These are phyloP conservation scores for Crithidia fasciculata DNA, from an alignment of 208 protist genomes.

Conservation along the genomic window DNA sequence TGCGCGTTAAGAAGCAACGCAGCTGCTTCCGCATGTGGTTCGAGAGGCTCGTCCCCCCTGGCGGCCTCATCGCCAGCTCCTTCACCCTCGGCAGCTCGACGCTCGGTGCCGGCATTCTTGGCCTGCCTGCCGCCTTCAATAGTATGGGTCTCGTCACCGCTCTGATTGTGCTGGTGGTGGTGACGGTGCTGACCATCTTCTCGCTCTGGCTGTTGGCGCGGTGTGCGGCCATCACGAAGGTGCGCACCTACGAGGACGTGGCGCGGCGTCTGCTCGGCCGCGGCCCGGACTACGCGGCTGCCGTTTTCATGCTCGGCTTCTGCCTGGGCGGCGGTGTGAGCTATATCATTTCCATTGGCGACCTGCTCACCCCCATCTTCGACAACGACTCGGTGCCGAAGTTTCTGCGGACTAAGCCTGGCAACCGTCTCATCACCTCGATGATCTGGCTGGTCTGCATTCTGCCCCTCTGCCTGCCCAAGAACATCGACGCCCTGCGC, in stretches of 20 bases:
- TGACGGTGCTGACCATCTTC: slow-evolving; percentile 57
- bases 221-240: slow-evolving; percentile 29
- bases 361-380: slow-evolving; percentile 59
- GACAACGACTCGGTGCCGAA: slow-evolving; percentile 36
- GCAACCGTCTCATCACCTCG: slow-evolving; percentile 50
- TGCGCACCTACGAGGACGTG: slow-evolving; percentile 57
- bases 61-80: slow-evolving; percentile 54
- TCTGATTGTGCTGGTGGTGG: slow-evolving; percentile 50
- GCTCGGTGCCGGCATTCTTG: slow-evolving; percentile 72
- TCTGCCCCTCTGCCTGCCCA: slow-evolving; percentile 64
- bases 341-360: slow-evolving; percentile 69
- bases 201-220: slow-evolving; percentile 63
- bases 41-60: slow-evolving; percentile 50
- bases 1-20: slow-evolving; percentile 5
- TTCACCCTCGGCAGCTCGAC: slow-evolving; percentile 67
- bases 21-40: slow-evolving; percentile 25
- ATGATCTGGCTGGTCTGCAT: slow-evolving; percentile 66
- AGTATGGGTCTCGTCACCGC: slow-evolving; percentile 55
- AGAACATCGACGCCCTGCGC: slow-evolving; percentile 69
- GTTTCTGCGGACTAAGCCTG: slow-evolving; percentile 34
- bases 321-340: slow-evolving; percentile 65
- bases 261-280: slow-evolving; percentile 22
- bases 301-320: slow-evolving; percentile 46
- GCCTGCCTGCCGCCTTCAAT: slow-evolving; percentile 63
- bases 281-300: slow-evolving; percentile 30